These are phyloP conservation scores for Adansonia grandidieri DNA, from an alignment of 441 rosid species.

Conservation along the genomic window DNA sequence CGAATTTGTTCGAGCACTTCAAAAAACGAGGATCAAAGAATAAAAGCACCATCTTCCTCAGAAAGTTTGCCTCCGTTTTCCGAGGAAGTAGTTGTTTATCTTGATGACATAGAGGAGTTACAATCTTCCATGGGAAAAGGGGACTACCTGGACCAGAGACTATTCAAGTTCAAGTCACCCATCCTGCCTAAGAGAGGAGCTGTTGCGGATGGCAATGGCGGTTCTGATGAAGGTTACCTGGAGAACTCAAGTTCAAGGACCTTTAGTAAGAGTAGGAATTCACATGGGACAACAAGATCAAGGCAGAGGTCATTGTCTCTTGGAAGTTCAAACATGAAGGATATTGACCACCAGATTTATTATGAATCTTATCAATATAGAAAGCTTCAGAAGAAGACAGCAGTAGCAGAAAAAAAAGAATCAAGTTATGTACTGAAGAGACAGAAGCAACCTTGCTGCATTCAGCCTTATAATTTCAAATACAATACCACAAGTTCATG, in stretches of 20 bases:
- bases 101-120: slow-evolving; percentile 61
- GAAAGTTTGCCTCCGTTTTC: slow-evolving; percentile 45
- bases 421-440: slow-evolving; percentile 17
- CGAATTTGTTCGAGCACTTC: not conserved
- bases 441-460: slow-evolving; percentile 21
- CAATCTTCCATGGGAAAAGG: slow-evolving; percentile 38
- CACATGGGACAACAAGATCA: slow-evolving; percentile 35
- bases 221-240: slow-evolving; percentile 8
- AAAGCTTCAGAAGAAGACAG: slow-evolving; percentile 35
- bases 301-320: slow-evolving; percentile 42
- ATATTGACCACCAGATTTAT: slow-evolving; percentile 45
- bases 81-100: slow-evolving; percentile 46
- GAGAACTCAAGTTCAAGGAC: slow-evolving; percentile 33
- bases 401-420: slow-evolving; percentile 13
- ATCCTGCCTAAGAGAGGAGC: slow-evolving; percentile 16
- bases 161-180: slow-evolving; percentile 62
- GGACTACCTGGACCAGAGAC: slow-evolving; percentile 53
- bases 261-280: slow-evolving; percentile 30
- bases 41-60: slow-evolving; percentile 39
- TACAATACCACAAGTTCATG: not conserved
- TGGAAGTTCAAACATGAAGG: slow-evolving; percentile 42
- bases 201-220: not conserved
- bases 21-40: slow-evolving; percentile 23
- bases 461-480: too few relatives aligned
- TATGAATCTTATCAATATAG: slow-evolving; percentile 35